These are phyloP conservation scores for Apiospora saccharicola DNA, from an alignment of 2,329 filamentous ascomycete species.

Conservation along the genomic window DNA sequence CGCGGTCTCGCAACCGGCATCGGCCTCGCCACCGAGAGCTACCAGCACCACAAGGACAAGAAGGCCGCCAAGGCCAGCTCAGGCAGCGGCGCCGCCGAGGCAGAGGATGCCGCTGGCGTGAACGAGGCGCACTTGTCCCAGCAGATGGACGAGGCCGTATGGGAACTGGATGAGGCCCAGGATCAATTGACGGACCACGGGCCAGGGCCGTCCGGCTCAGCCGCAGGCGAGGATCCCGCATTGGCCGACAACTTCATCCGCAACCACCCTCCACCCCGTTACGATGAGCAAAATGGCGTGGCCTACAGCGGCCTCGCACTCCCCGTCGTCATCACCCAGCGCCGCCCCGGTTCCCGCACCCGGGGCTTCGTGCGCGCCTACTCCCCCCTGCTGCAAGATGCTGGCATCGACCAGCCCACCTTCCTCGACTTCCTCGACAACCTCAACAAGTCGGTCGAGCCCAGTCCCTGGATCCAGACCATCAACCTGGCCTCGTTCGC, in stretches of 20 bases:
- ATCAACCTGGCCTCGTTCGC: not conserved
- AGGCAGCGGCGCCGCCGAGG: not conserved
- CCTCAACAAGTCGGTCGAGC: conserved; percentile 48
- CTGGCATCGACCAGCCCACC: conserved; percentile 49
- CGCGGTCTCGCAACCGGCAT: conserved; percentile 25
- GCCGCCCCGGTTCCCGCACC: conserved; percentile 47
- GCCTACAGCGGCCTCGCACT: not conserved
- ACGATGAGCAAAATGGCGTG: not conserved
- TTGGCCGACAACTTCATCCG: not conserved
- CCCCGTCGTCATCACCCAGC: conserved; percentile 53
- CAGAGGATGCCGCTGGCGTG: not conserved
- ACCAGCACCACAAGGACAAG: conserved; percentile 28
- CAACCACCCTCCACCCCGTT: not conserved
- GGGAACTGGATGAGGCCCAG: conserved; percentile 30
- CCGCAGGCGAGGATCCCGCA: not conserved
- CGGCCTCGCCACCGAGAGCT: conserved; percentile 27
- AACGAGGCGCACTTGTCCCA: conserved; percentile 12
- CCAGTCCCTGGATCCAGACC: conserved; percentile 27
- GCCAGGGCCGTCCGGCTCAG: not conserved
- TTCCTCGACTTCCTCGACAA: conserved; percentile 52
- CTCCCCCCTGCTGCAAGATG: conserved; percentile 47
- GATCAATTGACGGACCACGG: conserved; percentile 21
- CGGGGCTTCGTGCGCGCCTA: conserved; percentile 55
- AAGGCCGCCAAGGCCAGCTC: conserved; percentile 15
- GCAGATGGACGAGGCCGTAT: conserved; percentile 27